Evolutionary conservation across 148 eudicot genomes (phyloP).

Genomic region (Rhododendron williamsianum): DNA sequence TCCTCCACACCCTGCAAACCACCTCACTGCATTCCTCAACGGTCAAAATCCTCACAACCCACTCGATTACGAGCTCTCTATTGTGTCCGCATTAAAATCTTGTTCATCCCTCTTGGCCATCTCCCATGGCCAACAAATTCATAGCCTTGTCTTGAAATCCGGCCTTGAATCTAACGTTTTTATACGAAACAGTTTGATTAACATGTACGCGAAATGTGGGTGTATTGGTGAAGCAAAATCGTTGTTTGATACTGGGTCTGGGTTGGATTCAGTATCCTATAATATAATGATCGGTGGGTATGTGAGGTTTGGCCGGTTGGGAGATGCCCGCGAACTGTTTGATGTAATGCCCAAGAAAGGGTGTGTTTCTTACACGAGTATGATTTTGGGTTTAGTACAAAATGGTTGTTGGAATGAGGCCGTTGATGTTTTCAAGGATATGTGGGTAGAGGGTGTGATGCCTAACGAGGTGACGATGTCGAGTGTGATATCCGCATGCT

Average conservation of each 20-base stretch:
- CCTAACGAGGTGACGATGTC: slow-evolving; percentile 79
- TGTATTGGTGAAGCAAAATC: slow-evolving; percentile 38
- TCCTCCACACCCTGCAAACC: slow-evolving; percentile 17
- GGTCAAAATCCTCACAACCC: slow-evolving; percentile 2
- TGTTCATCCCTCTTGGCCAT: slow-evolving; percentile 44
- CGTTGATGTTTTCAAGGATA: slow-evolving; percentile 47
- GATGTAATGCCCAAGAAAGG: slow-evolving; percentile 59
- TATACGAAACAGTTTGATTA: slow-evolving; percentile 70
- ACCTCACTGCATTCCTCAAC: slow-evolving; percentile 27
- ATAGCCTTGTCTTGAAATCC: slow-evolving; percentile 43
- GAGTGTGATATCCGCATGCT: slow-evolving; percentile 55
- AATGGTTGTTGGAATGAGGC: slow-evolving; percentile 45
- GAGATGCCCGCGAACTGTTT: slow-evolving; percentile 62
- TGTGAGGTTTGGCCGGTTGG: slow-evolving; percentile 47
- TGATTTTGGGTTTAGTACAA: slow-evolving; percentile 73
- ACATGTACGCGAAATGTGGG: slow-evolving; percentile 63
- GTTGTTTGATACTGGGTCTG: slow-evolving; percentile 30
- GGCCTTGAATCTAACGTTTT: slow-evolving; percentile 58
- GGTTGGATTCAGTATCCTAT: slow-evolving; percentile 49
- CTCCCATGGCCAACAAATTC: slow-evolving; percentile 57
- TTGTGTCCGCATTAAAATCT: slow-evolving; percentile 57
- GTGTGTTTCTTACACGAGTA: slow-evolving; percentile 70
- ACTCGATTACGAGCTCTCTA: slow-evolving; percentile 34
- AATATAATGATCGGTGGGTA: slow-evolving; percentile 74
- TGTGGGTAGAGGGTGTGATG: slow-evolving; percentile 50